These are phyloP conservation scores for Yarrowia yakushimensis DNA, from an alignment of 805 yeast species.

Conservation along the genomic window DNA sequence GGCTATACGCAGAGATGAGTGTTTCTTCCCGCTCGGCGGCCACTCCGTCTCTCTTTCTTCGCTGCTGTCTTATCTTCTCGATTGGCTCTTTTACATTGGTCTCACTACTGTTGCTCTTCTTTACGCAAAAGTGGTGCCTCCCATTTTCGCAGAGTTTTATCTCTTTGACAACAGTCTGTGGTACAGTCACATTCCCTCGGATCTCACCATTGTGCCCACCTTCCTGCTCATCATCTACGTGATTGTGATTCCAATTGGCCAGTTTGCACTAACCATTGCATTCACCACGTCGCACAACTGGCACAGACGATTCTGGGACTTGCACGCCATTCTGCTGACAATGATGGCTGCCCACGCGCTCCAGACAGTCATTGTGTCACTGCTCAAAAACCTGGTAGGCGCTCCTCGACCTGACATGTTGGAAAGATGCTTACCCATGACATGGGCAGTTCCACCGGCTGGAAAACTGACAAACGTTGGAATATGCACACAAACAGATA, in stretches of 20 bases:
- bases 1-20: constrained; percentile 14
- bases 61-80: not conserved
- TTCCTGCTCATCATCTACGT: not conserved
- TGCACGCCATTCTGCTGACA: not conserved
- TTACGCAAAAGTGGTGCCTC: not conserved
- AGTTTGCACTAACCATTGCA: not conserved
- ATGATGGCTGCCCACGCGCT: constrained; percentile 7
- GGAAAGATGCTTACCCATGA: not conserved
- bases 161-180: not conserved
- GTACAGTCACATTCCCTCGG: not conserved
- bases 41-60: not conserved
- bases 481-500: not conserved
- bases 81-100: not conserved
- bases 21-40: not conserved
- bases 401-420: not conserved
- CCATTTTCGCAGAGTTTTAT: not conserved
- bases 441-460: not conserved
- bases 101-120: not conserved
- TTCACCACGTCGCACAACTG: not conserved
- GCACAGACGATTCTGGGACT: constrained; percentile 8
- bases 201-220: not conserved
- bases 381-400: not conserved
- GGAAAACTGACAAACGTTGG: not conserved
- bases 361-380: not conserved
- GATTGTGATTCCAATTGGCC: not conserved